Percentiles rank a stretch among this genome's conserved stretches.
These are phyloP conservation scores for Pleurotus giganteus DNA, from an alignment of 768 basidiomycete species.

Conservation along the genomic window DNA sequence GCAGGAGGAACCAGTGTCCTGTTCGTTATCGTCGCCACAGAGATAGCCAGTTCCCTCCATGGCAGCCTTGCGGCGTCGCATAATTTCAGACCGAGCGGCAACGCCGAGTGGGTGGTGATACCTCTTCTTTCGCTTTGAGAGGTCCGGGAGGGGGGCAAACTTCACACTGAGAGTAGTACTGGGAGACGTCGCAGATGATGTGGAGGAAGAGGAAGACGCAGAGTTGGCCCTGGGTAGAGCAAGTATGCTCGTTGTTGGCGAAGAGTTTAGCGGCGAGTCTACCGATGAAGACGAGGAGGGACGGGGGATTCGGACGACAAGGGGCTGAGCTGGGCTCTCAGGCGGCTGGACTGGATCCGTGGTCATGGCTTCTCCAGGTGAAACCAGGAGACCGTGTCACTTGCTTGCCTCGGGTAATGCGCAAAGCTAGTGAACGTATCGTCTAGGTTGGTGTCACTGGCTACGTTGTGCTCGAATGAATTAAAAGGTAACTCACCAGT, in stretches of 20 bases:
- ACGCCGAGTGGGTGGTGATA: conserved; percentile 53
- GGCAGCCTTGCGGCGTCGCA: conserved; percentile 26
- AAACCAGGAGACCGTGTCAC: neutral
- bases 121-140: conserved; percentile 47
- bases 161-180: conserved; percentile 37
- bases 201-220: conserved; percentile 4
- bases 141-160: conserved; percentile 59
- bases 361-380: neutral
- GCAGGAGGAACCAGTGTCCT: neutral
- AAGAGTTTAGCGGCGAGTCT: conserved; percentile 61
- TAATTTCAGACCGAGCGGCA: conserved; percentile 44
- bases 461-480: too few relatives aligned
- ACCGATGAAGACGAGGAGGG: conserved; percentile 66
- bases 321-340: neutral
- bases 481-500: neutral
- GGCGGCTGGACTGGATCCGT: neutral
- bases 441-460: too few relatives aligned
- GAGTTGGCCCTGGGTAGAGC: neutral
- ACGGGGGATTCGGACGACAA: conserved; percentile 41
- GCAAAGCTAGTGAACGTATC: too few relatives aligned
- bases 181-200: conserved; percentile 17
- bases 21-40: neutral
- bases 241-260: conserved; percentile 6
- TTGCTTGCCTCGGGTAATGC: too few relatives aligned
- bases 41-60: neutral